Base-by-base conservation (phyloP, 1,284 basidiomycete species). In the Pascua sp. region DNA sequence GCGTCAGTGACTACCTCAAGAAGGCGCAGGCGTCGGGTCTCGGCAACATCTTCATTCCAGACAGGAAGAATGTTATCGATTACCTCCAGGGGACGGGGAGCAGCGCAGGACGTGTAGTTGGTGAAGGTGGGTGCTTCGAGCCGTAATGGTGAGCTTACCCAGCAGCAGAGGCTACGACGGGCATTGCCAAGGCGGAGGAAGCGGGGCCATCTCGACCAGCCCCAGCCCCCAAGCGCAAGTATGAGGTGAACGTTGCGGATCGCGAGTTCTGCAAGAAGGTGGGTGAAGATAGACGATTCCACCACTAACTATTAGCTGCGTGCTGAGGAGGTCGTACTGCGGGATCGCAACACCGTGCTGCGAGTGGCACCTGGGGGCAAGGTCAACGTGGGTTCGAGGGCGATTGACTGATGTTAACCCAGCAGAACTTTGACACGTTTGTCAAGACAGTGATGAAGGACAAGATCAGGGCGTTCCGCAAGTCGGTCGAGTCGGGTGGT, bases 1-100 rank as follows among this genome's bases (percentile, higher is more conserved):
- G 84, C 1, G 84, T 86, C 40, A 88, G 86, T 24, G 90, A 93
- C 66, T 96, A 95, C 76, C 86, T 94, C 83, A 87, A 86, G 73
- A 86, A 89, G 66, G 86, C 86, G 4, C 81, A 90, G 60, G 86
- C 89, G 66, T 83, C 81, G 53, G 88, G 88, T 1, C 77, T 91
- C 37, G 80, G 72, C 8, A 90, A 91, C 70, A 89, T 95, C 45
- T 86, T 88, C 67, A 85, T 91, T 43, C 90, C 90, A 2, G 91
- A 94, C 76, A 80, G 91, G 60, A 89, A 89, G 76, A 81, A 81
- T 42, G 84, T 94, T 0, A 84, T 90, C 32, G 90, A 92, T 55
- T 95, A 88, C 84, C 71, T 96, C 51, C 84, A 87, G 62, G 89
- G 89, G 5, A 61, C 62, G 36, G 56, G 53, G 16, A 84, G 82